Percentiles rank a stretch among this genome's conserved stretches.
phyloP scores from a whole-genome alignment of 768 basidiomycete species.

The Calocybe cyanea region DNA sequence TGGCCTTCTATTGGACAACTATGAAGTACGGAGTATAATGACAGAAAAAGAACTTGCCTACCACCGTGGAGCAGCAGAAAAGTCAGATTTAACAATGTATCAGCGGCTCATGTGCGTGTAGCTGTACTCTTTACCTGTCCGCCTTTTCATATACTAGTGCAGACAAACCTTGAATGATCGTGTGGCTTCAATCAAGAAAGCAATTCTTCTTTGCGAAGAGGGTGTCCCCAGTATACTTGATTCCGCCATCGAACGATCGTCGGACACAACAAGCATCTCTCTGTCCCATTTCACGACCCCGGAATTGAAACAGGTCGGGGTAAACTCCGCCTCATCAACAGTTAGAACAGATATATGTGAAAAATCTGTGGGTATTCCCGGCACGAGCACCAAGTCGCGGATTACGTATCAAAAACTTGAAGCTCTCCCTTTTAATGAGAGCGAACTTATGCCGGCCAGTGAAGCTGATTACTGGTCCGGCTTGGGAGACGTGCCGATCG shows the following conservation, averaged over 20 bases:
- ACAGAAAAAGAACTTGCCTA: slow-evolving; percentile 15
- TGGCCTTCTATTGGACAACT: slow-evolving; percentile 25
- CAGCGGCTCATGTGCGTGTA: slow-evolving; percentile 35
- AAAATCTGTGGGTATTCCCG: not conserved
- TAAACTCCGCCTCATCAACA: too few species aligned
- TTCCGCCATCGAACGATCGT: not conserved
- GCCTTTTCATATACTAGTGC: not conserved
- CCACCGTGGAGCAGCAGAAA: slow-evolving; percentile 15
- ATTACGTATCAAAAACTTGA: not conserved
- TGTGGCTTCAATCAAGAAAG: slow-evolving; percentile 32
- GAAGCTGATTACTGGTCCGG: slow-evolving; percentile 49
- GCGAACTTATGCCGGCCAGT: slow-evolving; percentile 26
- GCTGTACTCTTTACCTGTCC: not conserved
- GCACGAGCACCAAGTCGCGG: not conserved
- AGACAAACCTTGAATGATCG: slow-evolving; percentile 36
- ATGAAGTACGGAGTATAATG: slow-evolving; percentile 21
- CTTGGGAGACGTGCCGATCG: slow-evolving; percentile 37
- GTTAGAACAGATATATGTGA: not conserved
- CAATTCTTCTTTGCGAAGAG: slow-evolving; percentile 22
- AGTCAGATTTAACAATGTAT: slow-evolving; percentile 37
- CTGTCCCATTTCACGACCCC: not conserved
- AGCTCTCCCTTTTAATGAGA: slow-evolving; percentile 10
- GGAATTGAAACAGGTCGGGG: too few species aligned
- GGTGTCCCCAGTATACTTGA: slow-evolving; percentile 3
- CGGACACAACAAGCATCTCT: not conserved